Percentiles rank a stretch among this genome's conserved stretches.
These are phyloP conservation scores for Agastache rugosa DNA, from an alignment of 257 asterid species.

Conservation along the genomic window DNA sequence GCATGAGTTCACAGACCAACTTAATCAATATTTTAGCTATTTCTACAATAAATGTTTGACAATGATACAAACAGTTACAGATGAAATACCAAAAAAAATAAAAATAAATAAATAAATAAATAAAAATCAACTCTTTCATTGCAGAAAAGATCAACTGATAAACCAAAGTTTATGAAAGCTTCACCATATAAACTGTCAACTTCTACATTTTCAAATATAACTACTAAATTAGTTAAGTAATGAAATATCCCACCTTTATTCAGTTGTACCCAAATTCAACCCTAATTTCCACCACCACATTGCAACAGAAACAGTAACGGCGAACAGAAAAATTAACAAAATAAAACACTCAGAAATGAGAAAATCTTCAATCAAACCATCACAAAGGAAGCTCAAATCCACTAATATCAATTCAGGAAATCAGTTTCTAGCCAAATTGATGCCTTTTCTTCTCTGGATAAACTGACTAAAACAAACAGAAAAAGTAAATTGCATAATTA, in stretches of 20 bases:
- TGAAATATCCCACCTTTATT: not conserved
- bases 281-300: slow-evolving; percentile 3
- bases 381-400: not conserved
- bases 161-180: not conserved
- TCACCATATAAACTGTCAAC: not conserved
- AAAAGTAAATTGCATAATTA: not conserved
- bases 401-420: not conserved
- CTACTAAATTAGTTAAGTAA: not conserved
- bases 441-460: too few relatives aligned
- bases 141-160: not conserved
- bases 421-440: not conserved
- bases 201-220: not conserved
- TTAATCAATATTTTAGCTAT: not conserved
- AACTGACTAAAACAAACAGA: not conserved
- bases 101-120: too few relatives aligned
- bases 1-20: not conserved
- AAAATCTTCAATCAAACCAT: not conserved
- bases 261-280: slow-evolving; percentile 16
- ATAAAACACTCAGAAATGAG: too few relatives aligned
- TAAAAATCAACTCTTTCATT: not conserved
- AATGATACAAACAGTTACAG: too few relatives aligned
- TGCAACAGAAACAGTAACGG: not conserved
- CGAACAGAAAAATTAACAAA: not conserved
- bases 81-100: too few relatives aligned
- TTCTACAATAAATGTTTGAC: not conserved